Conservation (phyloP, 179 eudicot genomes). For the Silene vulgaris region DNA sequence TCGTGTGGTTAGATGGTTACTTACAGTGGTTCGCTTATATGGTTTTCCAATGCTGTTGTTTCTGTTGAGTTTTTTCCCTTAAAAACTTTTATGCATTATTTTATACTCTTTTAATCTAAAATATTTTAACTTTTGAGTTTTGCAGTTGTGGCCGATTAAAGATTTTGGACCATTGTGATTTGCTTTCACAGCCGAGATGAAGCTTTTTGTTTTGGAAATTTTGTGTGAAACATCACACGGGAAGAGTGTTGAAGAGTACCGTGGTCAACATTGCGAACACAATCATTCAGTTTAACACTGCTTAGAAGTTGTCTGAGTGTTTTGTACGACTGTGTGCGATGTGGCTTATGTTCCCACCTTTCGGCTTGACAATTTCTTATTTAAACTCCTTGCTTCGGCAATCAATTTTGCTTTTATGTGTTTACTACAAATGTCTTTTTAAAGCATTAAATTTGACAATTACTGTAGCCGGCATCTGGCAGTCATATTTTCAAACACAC, state of each 20-base stretch:
- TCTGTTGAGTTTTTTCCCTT: background rate
- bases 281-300: too few relatives aligned
- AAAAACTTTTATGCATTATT: background rate
- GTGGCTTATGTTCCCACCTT: background rate
- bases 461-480: too few relatives aligned
- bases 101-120: background rate
- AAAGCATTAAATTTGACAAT: too few relatives aligned
- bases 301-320: background rate
- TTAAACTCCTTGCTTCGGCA: background rate
- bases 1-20: too few relatives aligned
- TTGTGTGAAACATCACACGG: background rate
- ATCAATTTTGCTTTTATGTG: too few relatives aligned
- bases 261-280: background rate
- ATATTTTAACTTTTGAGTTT: background rate
- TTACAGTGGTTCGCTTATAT: too few relatives aligned
- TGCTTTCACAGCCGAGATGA: background rate
- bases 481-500: too few relatives aligned
- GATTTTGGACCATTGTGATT: conserved; percentile 43
- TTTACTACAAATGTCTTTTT: too few relatives aligned
- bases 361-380: background rate
- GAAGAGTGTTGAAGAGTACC: background rate
- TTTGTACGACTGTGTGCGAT: background rate
- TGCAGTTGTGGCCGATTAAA: conserved; percentile 49
- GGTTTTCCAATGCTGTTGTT: background rate
- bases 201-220: conserved; percentile 1